phyloP scores from a whole-genome alignment of 148 eudicot genomes.

The Rhododendron mucronatum region DNA sequence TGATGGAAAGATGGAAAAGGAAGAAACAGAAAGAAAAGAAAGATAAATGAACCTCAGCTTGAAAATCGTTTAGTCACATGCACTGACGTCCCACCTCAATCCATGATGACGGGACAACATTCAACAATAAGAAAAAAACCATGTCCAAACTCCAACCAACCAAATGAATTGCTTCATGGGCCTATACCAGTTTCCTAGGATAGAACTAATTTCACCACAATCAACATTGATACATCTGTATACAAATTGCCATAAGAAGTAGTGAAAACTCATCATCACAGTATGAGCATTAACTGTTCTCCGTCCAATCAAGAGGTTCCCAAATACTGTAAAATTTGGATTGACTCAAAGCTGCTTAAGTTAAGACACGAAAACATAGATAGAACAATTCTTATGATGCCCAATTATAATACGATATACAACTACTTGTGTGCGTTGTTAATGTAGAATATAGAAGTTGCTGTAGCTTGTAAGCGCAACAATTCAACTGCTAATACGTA shows the following conservation, averaged over 20 bases:
- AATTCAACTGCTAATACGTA: neutral
- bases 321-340: neutral
- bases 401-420: neutral
- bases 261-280: neutral
- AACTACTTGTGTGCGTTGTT: neutral
- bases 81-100: neutral
- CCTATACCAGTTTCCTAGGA: neutral
- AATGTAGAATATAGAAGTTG: neutral
- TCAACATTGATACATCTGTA: neutral
- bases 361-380: neutral
- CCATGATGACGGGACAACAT: neutral
- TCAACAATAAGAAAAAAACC: neutral
- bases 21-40: neutral
- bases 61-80: neutral
- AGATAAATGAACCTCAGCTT: neutral
- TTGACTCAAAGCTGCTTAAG: neutral
- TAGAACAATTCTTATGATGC: neutral
- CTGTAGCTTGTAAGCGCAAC: neutral
- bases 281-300: neutral
- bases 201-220: neutral
- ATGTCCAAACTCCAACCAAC: neutral
- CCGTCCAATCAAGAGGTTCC: neutral
- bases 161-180: neutral
- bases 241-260: neutral
- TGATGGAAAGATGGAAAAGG: neutral